Evolutionary conservation across 768 basidiomycete genomes (phyloP).

Genomic region (Panaeolus papilionaceus): DNA sequence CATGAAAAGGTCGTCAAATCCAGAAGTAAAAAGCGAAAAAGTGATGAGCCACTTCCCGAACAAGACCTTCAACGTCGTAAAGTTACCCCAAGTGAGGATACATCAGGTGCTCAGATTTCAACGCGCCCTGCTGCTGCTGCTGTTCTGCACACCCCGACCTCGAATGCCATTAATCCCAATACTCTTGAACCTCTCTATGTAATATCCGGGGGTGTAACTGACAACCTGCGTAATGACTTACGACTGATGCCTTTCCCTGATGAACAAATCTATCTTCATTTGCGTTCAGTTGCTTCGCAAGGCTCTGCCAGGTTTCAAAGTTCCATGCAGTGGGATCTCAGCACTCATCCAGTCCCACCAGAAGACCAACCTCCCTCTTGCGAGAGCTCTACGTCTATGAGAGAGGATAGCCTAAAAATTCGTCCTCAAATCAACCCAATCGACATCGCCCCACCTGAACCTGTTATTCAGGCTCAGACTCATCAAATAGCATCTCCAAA

Average conservation of each 20-base stretch:
- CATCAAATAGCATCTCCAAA: neutral
- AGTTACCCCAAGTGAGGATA: neutral
- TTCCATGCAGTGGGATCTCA: neutral
- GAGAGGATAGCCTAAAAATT: neutral
- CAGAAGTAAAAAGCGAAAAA: neutral
- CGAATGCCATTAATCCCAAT: neutral
- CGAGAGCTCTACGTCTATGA: neutral
- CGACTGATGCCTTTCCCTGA: neutral
- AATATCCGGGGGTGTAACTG: neutral
- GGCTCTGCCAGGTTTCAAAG: neutral
- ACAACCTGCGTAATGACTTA: neutral
- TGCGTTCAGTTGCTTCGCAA: no score
- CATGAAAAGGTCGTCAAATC: neutral
- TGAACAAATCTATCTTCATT: neutral
- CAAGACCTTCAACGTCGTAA: neutral
- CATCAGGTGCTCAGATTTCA: neutral
- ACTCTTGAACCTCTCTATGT: neutral
- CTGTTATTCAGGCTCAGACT: neutral
- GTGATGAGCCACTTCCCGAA: neutral
- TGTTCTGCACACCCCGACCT: neutral
- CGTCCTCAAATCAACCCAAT: neutral
- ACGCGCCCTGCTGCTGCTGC: neutral
- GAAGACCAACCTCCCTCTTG: neutral
- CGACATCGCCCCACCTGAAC: neutral
- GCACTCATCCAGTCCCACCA: neutral